These are phyloP conservation scores for Cyberlindnera sargentensis DNA, from an alignment of 805 yeast genomes.

Conservation along the genomic window DNA sequence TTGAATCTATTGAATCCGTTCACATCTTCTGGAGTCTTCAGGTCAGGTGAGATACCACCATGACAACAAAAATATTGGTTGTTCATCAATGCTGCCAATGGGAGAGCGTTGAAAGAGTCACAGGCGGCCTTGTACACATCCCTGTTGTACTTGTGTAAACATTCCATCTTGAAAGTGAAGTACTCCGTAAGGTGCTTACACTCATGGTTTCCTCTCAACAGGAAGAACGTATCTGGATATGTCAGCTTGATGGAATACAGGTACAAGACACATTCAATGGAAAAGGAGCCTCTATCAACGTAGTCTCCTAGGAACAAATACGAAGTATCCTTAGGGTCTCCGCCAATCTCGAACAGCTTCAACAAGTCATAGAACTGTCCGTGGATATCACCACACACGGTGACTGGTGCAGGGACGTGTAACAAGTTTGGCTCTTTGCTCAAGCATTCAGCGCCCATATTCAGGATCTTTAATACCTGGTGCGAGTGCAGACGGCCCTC, in stretches of 20 bases:
- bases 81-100: conserved; percentile 90
- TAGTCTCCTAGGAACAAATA: conserved; percentile 90
- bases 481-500: conserved; percentile 75
- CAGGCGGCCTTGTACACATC: conserved; percentile 67
- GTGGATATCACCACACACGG: conserved; percentile 96
- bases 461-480: conserved; percentile 64
- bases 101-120: conserved; percentile 76
- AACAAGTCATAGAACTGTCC: conserved; percentile 90
- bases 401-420: conserved; percentile 83
- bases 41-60: conserved; percentile 90
- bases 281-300: conserved; percentile 90
- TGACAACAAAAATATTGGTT: conserved; percentile 93
- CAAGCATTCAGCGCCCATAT: conserved; percentile 56
- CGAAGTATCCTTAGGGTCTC: conserved; percentile 69
- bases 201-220: conserved; percentile 93
- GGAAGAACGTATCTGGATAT: conserved; percentile 66
- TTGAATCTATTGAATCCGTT: conserved; percentile 68
- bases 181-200: conserved; percentile 89
- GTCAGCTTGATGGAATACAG: conserved; percentile 74
- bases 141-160: conserved; percentile 71
- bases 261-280: conserved; percentile 74
- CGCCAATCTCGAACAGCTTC: conserved; percentile 90
- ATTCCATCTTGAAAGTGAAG: conserved; percentile 88
- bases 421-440: conserved; percentile 72
- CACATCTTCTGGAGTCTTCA: conserved; percentile 63